phyloP scores from a whole-genome alignment of 2,329 filamentous ascomycete species.

The Colletotrichum truncatum region DNA sequence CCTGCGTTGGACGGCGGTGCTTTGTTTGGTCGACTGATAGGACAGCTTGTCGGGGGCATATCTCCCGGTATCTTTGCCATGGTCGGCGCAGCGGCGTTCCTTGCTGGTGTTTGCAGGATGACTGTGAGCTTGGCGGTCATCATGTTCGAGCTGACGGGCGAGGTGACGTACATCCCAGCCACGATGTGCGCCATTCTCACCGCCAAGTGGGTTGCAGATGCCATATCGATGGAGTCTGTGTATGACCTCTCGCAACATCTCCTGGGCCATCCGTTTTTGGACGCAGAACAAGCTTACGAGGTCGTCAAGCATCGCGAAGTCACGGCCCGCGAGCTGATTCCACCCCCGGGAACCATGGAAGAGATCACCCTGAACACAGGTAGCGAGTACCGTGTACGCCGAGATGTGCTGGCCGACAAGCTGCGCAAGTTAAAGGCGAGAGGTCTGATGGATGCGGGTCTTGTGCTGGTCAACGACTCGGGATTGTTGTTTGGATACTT shows the following conservation, averaged over 20 bases:
- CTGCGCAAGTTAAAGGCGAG: constrained; percentile 54
- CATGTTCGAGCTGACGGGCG: constrained; percentile 70
- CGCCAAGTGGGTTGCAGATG: constrained; percentile 67
- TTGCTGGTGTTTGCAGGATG: constrained; percentile 67
- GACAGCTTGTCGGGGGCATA: constrained; percentile 46
- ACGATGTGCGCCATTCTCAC: constrained; percentile 69
- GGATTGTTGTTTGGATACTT: constrained; percentile 64
- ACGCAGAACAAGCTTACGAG: constrained; percentile 54
- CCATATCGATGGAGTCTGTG: constrained; percentile 60
- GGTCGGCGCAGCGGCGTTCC: constrained; percentile 66
- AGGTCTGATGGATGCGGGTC: constrained; percentile 65
- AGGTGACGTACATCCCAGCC: constrained; percentile 65
- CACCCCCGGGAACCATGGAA: constrained; percentile 62
- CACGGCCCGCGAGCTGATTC: constrained; percentile 57
- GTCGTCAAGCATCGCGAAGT: constrained; percentile 5
- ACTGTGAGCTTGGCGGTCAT: constrained; percentile 67
- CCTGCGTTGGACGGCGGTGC: constrained; percentile 66
- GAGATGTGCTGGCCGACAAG: constrained; percentile 50
- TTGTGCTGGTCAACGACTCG: constrained; percentile 60
- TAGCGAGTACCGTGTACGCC: constrained; percentile 47
- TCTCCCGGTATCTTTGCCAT: constrained; percentile 69
- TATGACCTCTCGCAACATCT: constrained; percentile 69
- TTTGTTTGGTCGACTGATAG: constrained; percentile 64
- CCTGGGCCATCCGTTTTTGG: constrained; percentile 66
- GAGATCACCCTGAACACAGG: constrained; percentile 63